Percentiles rank a stretch among this genome's conserved stretches.
Conservation (phyloP, 306 rosid species). For the Lathyrus aphaca region DNA sequence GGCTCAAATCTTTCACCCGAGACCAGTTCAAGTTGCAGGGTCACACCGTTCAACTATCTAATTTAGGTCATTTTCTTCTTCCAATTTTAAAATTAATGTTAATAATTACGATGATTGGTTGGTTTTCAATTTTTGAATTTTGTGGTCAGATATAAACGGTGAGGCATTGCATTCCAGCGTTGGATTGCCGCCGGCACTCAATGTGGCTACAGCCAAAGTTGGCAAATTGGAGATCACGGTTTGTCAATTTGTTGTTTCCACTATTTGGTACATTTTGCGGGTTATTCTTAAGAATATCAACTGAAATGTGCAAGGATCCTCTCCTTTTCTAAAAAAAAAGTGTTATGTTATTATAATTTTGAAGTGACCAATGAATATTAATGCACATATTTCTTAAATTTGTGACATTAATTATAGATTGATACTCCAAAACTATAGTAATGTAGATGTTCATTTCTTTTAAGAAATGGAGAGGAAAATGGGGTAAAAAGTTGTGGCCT, state of each 20-base stretch:
- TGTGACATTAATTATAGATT: too few species aligned
- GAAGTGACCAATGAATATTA: too few species aligned
- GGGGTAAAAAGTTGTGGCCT: conserved; percentile 12
- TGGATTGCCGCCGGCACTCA: conserved; percentile 87
- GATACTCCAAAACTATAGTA: too few species aligned
- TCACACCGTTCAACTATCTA: conserved; percentile 79
- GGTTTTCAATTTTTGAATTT: conserved; percentile 10
- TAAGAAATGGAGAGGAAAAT: conserved; percentile 1
- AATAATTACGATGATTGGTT: background rate
- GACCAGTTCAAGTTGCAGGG: conserved; percentile 97
- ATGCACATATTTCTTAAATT: too few species aligned
- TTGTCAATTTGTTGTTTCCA: conserved; percentile 35
- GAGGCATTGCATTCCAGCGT: conserved; percentile 92
- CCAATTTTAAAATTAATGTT: conserved; percentile 5
- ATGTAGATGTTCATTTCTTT: conserved; percentile 15
- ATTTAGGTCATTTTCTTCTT: conserved; percentile 60
- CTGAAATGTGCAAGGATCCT: too few species aligned
- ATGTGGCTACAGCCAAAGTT: conserved; percentile 80
- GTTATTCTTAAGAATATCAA: too few species aligned
- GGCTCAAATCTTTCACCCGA: conserved; percentile 91
- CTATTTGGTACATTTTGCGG: background rate
- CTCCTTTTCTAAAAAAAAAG: too few species aligned
- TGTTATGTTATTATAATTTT: too few species aligned
- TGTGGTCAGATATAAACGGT: conserved; percentile 69
- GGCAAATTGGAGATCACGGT: conserved; percentile 88